These are phyloP conservation scores for Monilinia polystroma DNA, from an alignment of 2,329 filamentous ascomycete genomes.

Conservation along the genomic window DNA sequence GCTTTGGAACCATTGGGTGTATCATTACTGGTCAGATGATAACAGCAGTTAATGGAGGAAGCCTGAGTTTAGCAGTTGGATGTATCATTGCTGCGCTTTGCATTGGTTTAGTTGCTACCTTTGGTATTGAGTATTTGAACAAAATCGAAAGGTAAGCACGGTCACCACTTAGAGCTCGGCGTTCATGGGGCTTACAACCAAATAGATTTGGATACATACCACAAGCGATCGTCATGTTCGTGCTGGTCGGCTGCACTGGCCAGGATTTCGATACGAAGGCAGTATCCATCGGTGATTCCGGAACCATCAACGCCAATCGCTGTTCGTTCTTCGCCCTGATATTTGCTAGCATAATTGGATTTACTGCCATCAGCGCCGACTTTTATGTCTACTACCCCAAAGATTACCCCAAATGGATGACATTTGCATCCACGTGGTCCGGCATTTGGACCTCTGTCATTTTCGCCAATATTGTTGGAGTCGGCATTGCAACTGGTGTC, in stretches of 20 bases:
- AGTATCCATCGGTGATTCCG: constrained; percentile 48
- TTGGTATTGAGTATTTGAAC: constrained; percentile 26
- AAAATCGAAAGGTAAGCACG: constrained; percentile 24
- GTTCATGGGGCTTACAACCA: not conserved
- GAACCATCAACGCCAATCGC: constrained; percentile 51
- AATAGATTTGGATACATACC: constrained; percentile 50
- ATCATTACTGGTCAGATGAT: constrained; percentile 30
- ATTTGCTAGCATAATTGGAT: constrained; percentile 36
- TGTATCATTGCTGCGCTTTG: constrained; percentile 30
- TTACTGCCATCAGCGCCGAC: constrained; percentile 27
- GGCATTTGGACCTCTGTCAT: constrained; percentile 25
- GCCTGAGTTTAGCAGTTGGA: constrained; percentile 16
- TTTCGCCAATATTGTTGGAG: constrained; percentile 27
- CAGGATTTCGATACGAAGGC: constrained; percentile 53
- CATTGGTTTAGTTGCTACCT: constrained; percentile 26
- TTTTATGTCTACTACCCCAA: constrained; percentile 31
- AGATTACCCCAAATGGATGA: constrained; percentile 36
- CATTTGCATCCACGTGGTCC: constrained; percentile 27
- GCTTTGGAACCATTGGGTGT: constrained; percentile 60
- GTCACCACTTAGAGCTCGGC: not conserved
- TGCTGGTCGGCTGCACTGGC: constrained; percentile 56
- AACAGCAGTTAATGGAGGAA: constrained; percentile 26
- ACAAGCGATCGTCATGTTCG: constrained; percentile 54
- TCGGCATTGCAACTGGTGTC: constrained; percentile 28
- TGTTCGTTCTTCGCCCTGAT: constrained; percentile 53